Evolutionary conservation across 441 rosid genomes (phyloP), one percentile per base, ranked within the genome.

Genomic region (Monsonia emarginata): DNA sequence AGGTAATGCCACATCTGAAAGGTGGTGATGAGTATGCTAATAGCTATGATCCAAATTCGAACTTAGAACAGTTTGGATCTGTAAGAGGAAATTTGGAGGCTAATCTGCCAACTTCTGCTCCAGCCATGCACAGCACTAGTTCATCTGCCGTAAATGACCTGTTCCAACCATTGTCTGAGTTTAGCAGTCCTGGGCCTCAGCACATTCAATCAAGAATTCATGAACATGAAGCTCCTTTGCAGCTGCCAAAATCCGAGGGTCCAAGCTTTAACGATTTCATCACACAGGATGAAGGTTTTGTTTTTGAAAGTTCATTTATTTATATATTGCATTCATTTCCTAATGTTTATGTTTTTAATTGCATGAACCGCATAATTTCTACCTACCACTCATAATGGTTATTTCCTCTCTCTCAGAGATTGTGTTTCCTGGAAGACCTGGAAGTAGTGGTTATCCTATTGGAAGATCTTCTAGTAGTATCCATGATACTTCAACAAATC

Each of bases 351-450:
- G 34, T 19, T 16, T 57, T 28, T 72, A 26, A 16, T n/a, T 2
- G 5, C 30, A 0, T 30, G 16, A 25, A 14, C 61, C 30, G n/a
- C n/a, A 57, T 57, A 3, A 11, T 57, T 9, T 13, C 30, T 57
- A 31, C 25, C 28, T 26, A 57, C 61, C 5, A 57, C 19, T 57
- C 32, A 3, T 57, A 57, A 56, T 25, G 26, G 31, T 34, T 26
- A n/a, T 31, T 38, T 16, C 4, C 8, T 61, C 42, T 63, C 67
- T 32, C 56, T 16, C 89, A 90, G 97, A 90, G 77, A 81, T 79
- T 61, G 72, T 89, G 31, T 85, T 87, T 73, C 88, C 96, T 24
- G 96, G 95, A 74, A 85, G 86, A 75, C 75, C 86, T 69, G 83
- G 83, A 61, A 83, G 75, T 76, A 67, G 82, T 67, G 83, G 83